Evolutionary conservation across 495 filamentous ascomycete genomes (phyloP).

Genomic region (Talaromyces stipitatus): DNA sequence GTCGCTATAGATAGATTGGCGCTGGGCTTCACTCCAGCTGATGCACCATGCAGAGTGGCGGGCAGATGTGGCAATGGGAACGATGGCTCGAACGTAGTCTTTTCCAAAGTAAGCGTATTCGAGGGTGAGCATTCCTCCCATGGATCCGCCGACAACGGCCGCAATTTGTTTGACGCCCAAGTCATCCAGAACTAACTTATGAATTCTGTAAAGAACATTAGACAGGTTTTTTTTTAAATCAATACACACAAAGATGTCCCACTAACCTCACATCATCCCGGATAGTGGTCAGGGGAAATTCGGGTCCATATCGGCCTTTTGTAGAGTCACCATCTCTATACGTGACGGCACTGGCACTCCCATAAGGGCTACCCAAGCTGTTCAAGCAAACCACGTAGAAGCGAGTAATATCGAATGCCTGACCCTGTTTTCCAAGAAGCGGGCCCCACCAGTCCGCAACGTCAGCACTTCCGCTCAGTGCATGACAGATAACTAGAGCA

Average conservation of each 20-base stretch:
- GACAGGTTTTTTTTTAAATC: not conserved
- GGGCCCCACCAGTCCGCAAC: constrained; percentile 98
- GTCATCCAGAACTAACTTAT: constrained; percentile 85
- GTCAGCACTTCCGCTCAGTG: constrained; percentile 90
- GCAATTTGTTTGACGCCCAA: constrained; percentile 82
- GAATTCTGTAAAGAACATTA: constrained; percentile 53
- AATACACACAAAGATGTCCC: not conserved
- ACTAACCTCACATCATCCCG: constrained; percentile 88
- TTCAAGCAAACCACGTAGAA: constrained; percentile 97
- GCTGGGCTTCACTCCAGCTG: constrained; percentile 95
- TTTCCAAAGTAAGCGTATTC: constrained; percentile 96
- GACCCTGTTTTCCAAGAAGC: constrained; percentile 77
- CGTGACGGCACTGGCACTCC: constrained; percentile 91
- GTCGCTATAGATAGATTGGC: constrained; percentile 96
- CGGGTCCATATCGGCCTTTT: constrained; percentile 80
- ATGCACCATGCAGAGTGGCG: constrained; percentile 98
- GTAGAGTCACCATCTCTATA: constrained; percentile 67
- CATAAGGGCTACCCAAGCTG: constrained; percentile 93
- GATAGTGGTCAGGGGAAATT: constrained; percentile 93
- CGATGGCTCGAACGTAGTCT: constrained; percentile 84
- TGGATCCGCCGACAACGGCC: constrained; percentile 89
- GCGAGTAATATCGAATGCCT: constrained; percentile 83
- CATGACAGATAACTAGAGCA: constrained; percentile 95
- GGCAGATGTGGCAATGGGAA: constrained; percentile 91
- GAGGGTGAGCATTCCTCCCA: constrained; percentile 94